A percentile compares a stretch with the other conserved stretches of the same genome.
These are phyloP conservation scores for Candida sanyaensis DNA, from an alignment of 1,139 yeast genomes.

Conservation along the genomic window DNA sequence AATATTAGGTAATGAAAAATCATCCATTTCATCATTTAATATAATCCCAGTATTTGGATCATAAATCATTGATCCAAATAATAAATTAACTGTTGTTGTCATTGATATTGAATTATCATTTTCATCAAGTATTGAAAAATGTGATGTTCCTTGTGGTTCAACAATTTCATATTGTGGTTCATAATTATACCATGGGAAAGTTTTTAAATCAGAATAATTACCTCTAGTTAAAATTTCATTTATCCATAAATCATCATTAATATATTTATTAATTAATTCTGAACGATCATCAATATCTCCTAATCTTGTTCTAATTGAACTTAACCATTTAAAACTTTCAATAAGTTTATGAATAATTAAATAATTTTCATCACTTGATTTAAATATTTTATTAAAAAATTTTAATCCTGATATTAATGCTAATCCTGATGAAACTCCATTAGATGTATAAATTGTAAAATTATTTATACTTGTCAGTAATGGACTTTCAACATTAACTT, in stretches of 20 bases:
- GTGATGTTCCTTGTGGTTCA: conserved; percentile 88
- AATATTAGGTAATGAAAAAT: conserved; percentile 73
- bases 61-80: conserved; percentile 80
- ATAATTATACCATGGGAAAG: conserved; percentile 72
- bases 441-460: conserved; percentile 61
- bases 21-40: conserved; percentile 93
- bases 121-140: conserved; percentile 73
- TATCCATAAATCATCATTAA: conserved; percentile 53
- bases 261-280: conserved; percentile 31
- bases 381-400: conserved; percentile 45
- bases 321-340: conserved; percentile 94
- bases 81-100: conserved; percentile 88
- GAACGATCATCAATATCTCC: conserved; percentile 55
- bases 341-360: conserved; percentile 66
- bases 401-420: conserved; percentile 77
- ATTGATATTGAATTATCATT: conserved; percentile 76
- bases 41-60: conserved; percentile 83
- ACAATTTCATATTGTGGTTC: conserved; percentile 74
- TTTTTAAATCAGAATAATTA: conserved; percentile 49
- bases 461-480: conserved; percentile 47
- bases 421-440: conserved; percentile 83
- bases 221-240: conserved; percentile 46
- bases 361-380: conserved; percentile 20
- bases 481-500: conserved; percentile 58
- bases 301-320: conserved; percentile 76